Base-by-base conservation (phyloP, 176 grass and related monocot genomes). In the Bolboschoenus planiculmis region DNA sequence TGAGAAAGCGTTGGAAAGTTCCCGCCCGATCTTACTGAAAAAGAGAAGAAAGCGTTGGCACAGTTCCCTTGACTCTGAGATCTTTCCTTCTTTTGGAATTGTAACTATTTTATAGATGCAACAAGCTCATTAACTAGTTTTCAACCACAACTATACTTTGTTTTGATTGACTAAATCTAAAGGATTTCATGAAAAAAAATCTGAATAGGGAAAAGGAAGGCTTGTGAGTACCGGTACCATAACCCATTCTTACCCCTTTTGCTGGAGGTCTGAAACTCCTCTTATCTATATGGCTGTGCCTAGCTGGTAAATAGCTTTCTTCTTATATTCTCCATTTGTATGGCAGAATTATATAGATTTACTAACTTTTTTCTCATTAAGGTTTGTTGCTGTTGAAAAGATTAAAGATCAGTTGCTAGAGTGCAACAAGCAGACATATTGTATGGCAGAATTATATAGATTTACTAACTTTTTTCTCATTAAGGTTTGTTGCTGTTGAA, bases 331-430 rank as follows among this genome's bases (percentile, higher is more conserved):
- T 82, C 4, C 50, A 78, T 44, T 85, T 61, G n/a, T 36, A 66
- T 64, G 40, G 23, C 37, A 87, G 4, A 26, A 8, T 79, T 75
- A 76, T 7, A 71, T 56, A 78, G n/a, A 40, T 64, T 61, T 26
- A 78, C 85, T 55, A 83, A 86, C 56, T 29, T 81, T 40, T 84
- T 87, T n/a, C 57, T 81, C 79, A 24, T 88, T 42, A 63, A 99
- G 96, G 96, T 99, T 99, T 85, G 88, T 99, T 81, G 88, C 94
- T 86, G 96, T 99, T 83, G 96, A 99, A 83, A 93, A 93, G 77
- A 99, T 99, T 55, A 99, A 91, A 80, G 87, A 93, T 34, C 91
- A 99, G 80, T 87, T 99, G 72, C 87, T 99, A 44, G 89, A 99
- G 85, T 95, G 96, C 86, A 99, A 95, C 87, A 93, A 89, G 79